Base-by-base conservation (phyloP, 2,329 filamentous ascomycete species). In the Lojkania enalia region DNA sequence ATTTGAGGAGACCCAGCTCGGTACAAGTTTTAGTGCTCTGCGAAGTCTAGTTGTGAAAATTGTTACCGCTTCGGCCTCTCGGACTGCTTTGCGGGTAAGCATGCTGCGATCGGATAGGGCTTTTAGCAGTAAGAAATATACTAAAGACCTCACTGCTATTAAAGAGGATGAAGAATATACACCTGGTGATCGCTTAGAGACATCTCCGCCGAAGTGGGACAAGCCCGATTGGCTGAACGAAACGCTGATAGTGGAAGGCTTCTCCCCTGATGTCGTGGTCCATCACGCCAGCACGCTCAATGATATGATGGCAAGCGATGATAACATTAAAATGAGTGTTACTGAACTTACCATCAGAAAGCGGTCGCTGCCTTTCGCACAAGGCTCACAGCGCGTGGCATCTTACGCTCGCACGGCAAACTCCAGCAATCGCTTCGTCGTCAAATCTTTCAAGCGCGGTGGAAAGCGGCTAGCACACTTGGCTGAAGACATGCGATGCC, bases 231-330 rank as follows among this genome's bases (percentile, higher is more conserved):
- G 65, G 65, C 49, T 71, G 3, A 50, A 67, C 33, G 54, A 67
- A 42, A 59, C 46, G 2, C 38, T 68, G 16, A 30, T 13, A 9
- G 50, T 59, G 7, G 54, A 65, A 32, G 66, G 59, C 3, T 72
- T 67, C 33, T 66, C 53, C 0, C 59, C 66, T 0, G 64, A 70
- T 20, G 51, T 66, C 0, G 52, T 58, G 0, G 44, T 54, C 1
- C 58, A 67, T 18, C 49, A 54, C 15, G 50, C 51, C 3, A 50
- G 29, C 14, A 64, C 63, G 6, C 67, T 73, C 12, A 58, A 69
- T 39, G 51, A 61, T 4, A 72, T 73, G 67, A 70, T 73, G 58
- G 54, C 44, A 3, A 36, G 47, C 33, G 67, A 71, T 29, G 63
- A 67, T 5, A 67, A 68, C 35, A 71, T 72, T 40, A 61, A 52